These are phyloP conservation scores for Phytophthora meadii DNA, from an alignment of 352 stramenopile genomes.

Conservation along the genomic window DNA sequence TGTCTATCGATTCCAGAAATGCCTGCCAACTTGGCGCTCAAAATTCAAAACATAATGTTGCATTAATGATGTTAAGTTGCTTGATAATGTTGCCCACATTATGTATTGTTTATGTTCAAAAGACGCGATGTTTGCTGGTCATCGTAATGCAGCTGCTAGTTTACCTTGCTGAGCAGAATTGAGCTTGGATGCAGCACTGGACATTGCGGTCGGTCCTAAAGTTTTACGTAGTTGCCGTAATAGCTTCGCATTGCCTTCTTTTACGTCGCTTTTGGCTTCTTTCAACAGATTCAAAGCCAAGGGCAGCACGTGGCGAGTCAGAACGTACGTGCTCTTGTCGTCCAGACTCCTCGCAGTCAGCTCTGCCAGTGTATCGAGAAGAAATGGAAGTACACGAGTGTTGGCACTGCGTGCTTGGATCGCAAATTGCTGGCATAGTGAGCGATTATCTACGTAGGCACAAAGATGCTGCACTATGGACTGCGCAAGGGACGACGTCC, in stretches of 20 bases:
- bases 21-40: conserved; percentile 23
- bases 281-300: conserved; percentile 76
- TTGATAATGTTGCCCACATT: background rate
- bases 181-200: conserved; percentile 49
- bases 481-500: conserved; percentile 52
- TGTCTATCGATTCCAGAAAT: background rate
- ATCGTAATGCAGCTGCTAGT: conserved; percentile 53
- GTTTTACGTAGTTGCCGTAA: conserved; percentile 39
- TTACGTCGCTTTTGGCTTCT: conserved; percentile 79
- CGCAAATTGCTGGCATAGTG: conserved; percentile 67
- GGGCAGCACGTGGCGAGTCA: conserved; percentile 73
- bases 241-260: conserved; percentile 61
- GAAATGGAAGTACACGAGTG: conserved; percentile 57
- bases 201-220: conserved; percentile 26
- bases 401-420: conserved; percentile 60
- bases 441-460: conserved; percentile 47
- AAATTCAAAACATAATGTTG: conserved; percentile 35
- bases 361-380: conserved; percentile 61
- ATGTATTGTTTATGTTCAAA: background rate
- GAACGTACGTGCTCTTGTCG: conserved; percentile 61
- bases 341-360: conserved; percentile 41
- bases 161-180: conserved; percentile 63
- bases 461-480: conserved; percentile 57
- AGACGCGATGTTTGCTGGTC: conserved; percentile 6
- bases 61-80: background rate